A percentile compares a stretch with the other conserved stretches of the same genome.
Evolutionary conservation across 352 stramenopile species (phyloP).

Genomic region (Phytophthora pseudosyringae): DNA sequence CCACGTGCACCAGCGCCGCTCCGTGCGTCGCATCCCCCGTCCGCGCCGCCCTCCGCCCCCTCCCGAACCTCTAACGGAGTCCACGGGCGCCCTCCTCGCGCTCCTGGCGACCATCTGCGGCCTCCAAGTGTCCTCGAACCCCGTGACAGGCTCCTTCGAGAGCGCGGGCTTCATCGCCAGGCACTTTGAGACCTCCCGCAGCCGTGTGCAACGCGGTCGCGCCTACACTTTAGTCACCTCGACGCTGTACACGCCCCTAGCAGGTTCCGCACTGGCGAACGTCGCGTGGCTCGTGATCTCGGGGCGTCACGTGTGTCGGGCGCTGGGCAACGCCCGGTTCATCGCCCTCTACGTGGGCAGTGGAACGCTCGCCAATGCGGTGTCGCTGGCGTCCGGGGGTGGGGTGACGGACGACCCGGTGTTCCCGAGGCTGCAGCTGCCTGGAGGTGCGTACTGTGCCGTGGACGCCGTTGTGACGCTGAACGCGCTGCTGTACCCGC

Average conservation of each 20-base stretch:
- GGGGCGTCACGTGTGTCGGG: slow-evolving; percentile 27
- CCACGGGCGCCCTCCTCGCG: slow-evolving; percentile 9
- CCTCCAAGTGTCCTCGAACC: slow-evolving; percentile 16
- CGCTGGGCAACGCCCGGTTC: slow-evolving; percentile 22
- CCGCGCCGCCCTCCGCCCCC: background rate
- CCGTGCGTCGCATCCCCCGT: background rate
- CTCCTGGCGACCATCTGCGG: slow-evolving; percentile 16
- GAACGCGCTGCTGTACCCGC: slow-evolving; percentile 36
- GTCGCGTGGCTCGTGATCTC: slow-evolving; percentile 18
- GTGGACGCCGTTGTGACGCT: slow-evolving; percentile 33
- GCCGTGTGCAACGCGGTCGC: slow-evolving; percentile 7
- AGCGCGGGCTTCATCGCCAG: slow-evolving; percentile 15
- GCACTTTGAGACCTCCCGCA: slow-evolving; percentile 22
- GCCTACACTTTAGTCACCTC: slow-evolving; percentile 27
- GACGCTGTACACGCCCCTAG: slow-evolving; percentile 17
- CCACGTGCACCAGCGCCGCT: slow-evolving; percentile 6
- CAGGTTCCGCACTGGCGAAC: slow-evolving; percentile 12
- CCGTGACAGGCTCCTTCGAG: slow-evolving; percentile 5
- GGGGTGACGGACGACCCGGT: slow-evolving; percentile 5
- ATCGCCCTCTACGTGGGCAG: slow-evolving; percentile 19
- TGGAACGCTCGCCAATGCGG: slow-evolving; percentile 23
- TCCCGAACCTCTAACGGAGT: background rate
- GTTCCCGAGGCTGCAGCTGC: slow-evolving; percentile 10
- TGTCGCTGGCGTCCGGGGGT: slow-evolving; percentile 3
- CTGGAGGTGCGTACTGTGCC: slow-evolving; percentile 16